Percentiles rank a stretch among this genome's conserved stretches.
Evolutionary conservation across 2,329 filamentous ascomycete genomes (phyloP).

Genomic region (Epichloe bromicola): DNA sequence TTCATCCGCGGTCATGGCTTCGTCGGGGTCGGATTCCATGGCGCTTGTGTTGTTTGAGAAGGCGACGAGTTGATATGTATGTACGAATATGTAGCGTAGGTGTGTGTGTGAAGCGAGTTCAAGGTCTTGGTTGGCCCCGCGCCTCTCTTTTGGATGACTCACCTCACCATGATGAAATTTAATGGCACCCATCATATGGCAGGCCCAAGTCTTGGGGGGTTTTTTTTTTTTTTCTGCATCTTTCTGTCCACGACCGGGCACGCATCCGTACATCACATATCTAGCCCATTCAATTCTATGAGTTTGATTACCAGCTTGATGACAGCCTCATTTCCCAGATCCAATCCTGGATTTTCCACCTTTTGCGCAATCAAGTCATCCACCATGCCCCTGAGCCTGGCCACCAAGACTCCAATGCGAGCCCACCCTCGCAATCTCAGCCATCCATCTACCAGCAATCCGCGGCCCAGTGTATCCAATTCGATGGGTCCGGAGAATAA

Average conservation of each 20-base stretch:
- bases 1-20: constrained; percentile 30
- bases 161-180: too few relatives aligned
- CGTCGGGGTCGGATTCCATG: constrained; percentile 18
- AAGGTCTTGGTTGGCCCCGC: neutral
- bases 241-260: neutral
- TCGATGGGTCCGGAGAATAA: constrained; percentile 77
- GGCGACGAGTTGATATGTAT: neutral
- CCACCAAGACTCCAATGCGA: constrained; percentile 80
- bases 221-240: neutral
- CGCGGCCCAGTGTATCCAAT: constrained; percentile 76
- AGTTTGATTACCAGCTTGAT: constrained; percentile 66
- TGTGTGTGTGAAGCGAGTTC: neutral
- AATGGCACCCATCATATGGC: too few relatives aligned
- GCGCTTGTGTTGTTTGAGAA: neutral
- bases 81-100: neutral
- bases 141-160: neutral
- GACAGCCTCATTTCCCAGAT: constrained; percentile 49
- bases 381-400: constrained; percentile 70
- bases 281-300: constrained; percentile 81
- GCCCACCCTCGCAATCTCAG: constrained; percentile 80
- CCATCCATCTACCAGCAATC: constrained; percentile 87
- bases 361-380: constrained; percentile 72
- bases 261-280: constrained; percentile 32
- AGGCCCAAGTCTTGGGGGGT: too few relatives aligned
- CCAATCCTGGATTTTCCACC: constrained; percentile 59